Evolutionary conservation across 2,329 filamentous ascomycete species (phyloP).

Genomic region (Cylindrodendrum hubeiense): DNA sequence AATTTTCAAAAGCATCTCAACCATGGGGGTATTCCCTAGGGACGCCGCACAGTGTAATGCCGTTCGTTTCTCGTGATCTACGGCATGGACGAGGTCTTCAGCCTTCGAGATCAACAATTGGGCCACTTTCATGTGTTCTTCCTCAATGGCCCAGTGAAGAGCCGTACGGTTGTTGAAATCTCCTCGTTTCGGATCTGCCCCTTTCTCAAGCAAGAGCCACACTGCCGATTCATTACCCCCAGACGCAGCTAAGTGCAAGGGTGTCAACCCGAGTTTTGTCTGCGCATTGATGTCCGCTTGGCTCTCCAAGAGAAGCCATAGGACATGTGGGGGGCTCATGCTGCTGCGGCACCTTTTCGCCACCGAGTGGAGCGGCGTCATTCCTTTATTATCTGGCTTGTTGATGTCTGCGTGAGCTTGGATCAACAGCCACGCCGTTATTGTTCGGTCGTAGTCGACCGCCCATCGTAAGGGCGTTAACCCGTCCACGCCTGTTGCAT

Average conservation of each 20-base stretch:
- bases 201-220: background rate
- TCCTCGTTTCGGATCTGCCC: background rate
- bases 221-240: background rate
- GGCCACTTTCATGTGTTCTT: background rate
- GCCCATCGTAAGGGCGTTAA: background rate
- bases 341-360: background rate
- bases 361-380: background rate
- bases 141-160: background rate
- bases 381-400: background rate
- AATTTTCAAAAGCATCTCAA: background rate
- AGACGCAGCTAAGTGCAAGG: background rate
- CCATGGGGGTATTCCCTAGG: background rate
- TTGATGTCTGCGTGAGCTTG: background rate
- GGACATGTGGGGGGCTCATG: background rate
- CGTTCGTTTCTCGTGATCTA: background rate
- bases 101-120: background rate
- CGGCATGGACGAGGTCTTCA: background rate
- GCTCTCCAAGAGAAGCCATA: background rate
- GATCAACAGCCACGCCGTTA: background rate
- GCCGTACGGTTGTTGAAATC: background rate
- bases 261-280: background rate
- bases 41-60: background rate
- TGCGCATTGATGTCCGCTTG: background rate
- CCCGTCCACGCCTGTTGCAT: background rate
- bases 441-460: background rate